Evolutionary conservation across 768 basidiomycete species (phyloP), one percentile per base, ranked within the genome.

Genomic region (Termitomyces sp.): DNA sequence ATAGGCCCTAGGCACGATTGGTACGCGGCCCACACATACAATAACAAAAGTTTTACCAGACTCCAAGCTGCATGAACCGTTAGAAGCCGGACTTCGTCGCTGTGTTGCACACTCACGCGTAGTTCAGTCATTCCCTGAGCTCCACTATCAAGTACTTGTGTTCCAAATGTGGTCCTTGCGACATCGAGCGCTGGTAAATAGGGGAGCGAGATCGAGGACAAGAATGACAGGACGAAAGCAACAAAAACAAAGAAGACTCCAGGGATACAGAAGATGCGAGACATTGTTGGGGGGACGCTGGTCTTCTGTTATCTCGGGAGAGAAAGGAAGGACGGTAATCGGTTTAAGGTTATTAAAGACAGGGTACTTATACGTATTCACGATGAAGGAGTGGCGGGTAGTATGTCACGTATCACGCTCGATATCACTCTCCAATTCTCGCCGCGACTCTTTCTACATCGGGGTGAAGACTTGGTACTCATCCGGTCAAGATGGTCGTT

Each of bases 161-260:
- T 63, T 26, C 66, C 73, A 56, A 85, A 83, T 55, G 82, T 78
- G 12, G 81, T 77, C 32, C 88, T 84, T 14, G 80, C 77, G 66
- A 92, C 76, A 71, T 91, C 89, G 64, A 91, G 74, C 0, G 79
- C 82, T 20, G 85, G 76, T 23, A 92, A 76, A 72, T 74, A 85
- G 1, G 91, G 90, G 3, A 91, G 74, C 16, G 89, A 91, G 51
- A 92, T 77, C 13, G 89, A 85, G 35, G 84, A 81, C 62, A 91
- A 73, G 68, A 91, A 75, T 64, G 80, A 81, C 61, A 91, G 80
- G 2, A 87, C 78, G 59, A 90, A 80, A 30, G 90, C 89, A 47
- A 70, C 72, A 65, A 82, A 74, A 38, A 77, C 69, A 61, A 79
- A 75, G 61, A 85, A 69, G 55, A 90, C 58, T 35, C 83, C 86